phyloP scores from a whole-genome alignment of 2,329 filamentous ascomycete species.

The Cladosporium sp. region DNA sequence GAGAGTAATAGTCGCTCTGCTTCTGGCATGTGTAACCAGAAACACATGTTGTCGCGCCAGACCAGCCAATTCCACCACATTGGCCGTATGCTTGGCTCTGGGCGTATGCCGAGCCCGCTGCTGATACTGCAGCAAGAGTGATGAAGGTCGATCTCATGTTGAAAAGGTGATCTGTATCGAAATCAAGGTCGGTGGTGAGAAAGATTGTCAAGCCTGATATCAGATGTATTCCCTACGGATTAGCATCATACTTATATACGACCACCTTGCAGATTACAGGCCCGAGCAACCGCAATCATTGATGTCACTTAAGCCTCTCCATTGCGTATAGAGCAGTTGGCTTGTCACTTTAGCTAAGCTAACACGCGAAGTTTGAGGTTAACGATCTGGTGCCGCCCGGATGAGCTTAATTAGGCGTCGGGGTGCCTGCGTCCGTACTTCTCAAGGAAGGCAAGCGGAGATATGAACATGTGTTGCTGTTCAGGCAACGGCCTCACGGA shows the following conservation, averaged over 20 bases:
- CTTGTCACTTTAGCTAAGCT: slow-evolving; percentile 10
- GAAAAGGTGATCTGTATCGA: slow-evolving; percentile 10
- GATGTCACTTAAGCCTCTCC: background rate
- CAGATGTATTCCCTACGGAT: background rate
- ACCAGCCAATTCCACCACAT: slow-evolving; percentile 28
- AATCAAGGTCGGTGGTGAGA: background rate
- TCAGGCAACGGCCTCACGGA: background rate
- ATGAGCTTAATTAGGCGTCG: slow-evolving; percentile 7
- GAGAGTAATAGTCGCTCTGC: slow-evolving; percentile 30
- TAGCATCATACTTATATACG: background rate
- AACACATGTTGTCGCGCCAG: slow-evolving; percentile 28
- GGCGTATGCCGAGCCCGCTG: slow-evolving; percentile 15
- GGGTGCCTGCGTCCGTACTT: background rate
- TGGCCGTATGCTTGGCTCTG: slow-evolving; percentile 18
- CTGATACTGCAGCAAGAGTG: slow-evolving; percentile 18
- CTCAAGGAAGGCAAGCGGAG: background rate
- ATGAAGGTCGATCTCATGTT: slow-evolving; percentile 23
- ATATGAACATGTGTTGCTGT: background rate
- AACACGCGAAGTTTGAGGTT: slow-evolving; percentile 7
- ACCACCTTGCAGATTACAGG: background rate
- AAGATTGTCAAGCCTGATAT: background rate
- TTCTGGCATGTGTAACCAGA: slow-evolving; percentile 28
- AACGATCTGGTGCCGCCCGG: background rate
- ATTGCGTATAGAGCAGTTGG: background rate
- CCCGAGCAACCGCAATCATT: too few relatives aligned